A percentile compares a stretch with the other conserved stretches of the same genome.
Evolutionary conservation across 345 rosid genomes (phyloP).

Genomic region (Microcos paniculata): DNA sequence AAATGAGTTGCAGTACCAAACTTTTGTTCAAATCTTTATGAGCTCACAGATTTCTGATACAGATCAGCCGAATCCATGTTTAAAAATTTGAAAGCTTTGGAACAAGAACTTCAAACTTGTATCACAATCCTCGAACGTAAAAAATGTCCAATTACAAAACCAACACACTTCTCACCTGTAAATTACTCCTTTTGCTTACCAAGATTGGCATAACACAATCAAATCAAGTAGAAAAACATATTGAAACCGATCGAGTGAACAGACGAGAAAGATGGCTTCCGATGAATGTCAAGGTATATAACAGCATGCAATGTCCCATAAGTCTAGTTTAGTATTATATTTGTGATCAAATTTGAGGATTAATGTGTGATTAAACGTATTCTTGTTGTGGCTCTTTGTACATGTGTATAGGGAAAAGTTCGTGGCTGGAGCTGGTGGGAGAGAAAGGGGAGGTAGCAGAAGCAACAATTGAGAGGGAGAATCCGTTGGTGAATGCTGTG

Average conservation of each 20-base stretch:
- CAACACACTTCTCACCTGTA: neutral
- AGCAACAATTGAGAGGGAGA: slow-evolving; percentile 21
- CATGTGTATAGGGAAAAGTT: slow-evolving; percentile 15
- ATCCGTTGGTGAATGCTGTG: slow-evolving; percentile 5
- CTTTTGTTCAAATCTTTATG: neutral
- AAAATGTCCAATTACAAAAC: neutral
- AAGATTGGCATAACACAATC: neutral
- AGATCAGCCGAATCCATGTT: neutral
- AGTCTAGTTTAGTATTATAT: too few relatives aligned
- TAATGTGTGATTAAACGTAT: too few relatives aligned
- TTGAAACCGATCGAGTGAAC: too few relatives aligned
- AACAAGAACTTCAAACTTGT: neutral
- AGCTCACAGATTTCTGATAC: neutral
- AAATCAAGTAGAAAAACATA: neutral
- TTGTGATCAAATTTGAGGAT: too few relatives aligned
- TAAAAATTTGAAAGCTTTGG: neutral
- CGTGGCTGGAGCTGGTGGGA: slow-evolving; percentile 26
- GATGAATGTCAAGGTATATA: too few relatives aligned
- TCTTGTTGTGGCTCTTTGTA: neutral
- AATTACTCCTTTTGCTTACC: neutral
- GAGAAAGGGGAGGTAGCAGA: neutral
- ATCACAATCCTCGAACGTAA: neutral
- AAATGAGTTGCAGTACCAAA: neutral
- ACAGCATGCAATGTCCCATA: too few relatives aligned
- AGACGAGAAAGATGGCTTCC: too few relatives aligned